Conservation (phyloP, 2,329 filamentous ascomycete species). For the Pyrenophora graminea region DNA sequence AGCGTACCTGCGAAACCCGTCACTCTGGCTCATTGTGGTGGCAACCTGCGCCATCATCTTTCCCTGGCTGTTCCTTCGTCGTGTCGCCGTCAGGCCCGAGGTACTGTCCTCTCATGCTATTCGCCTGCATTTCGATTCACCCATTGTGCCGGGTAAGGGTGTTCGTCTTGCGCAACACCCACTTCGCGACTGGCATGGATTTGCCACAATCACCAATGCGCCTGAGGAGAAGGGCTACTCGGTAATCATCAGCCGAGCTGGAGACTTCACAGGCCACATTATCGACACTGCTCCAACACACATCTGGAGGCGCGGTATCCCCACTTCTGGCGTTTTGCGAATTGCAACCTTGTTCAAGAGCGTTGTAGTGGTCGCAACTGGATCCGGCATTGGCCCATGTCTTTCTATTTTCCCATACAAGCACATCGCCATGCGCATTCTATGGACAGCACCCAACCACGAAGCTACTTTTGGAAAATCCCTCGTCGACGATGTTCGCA, state of each 20-base stretch:
- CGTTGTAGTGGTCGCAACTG: slow-evolving; percentile 45
- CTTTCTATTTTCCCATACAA: slow-evolving; percentile 57
- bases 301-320: slow-evolving; percentile 46
- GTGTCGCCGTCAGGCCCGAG: slow-evolving; percentile 68
- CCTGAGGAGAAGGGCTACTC: slow-evolving; percentile 36
- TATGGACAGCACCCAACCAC: slow-evolving; percentile 72
- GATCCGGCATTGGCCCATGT: slow-evolving; percentile 49
- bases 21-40: slow-evolving; percentile 70
- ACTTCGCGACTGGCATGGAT: slow-evolving; percentile 46
- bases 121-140: slow-evolving; percentile 61
- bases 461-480: slow-evolving; percentile 66
- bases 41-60: slow-evolving; percentile 71
- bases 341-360: slow-evolving; percentile 45
- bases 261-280: slow-evolving; percentile 45
- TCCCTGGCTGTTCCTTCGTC: slow-evolving; percentile 75
- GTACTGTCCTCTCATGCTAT: slow-evolving; percentile 74
- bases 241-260: slow-evolving; percentile 45
- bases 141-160: slow-evolving; percentile 38
- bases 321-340: slow-evolving; percentile 43
- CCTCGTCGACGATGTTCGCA: slow-evolving; percentile 62
- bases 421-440: slow-evolving; percentile 61
- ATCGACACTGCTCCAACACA: slow-evolving; percentile 39
- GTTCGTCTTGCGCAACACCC: slow-evolving; percentile 40
- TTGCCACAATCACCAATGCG: slow-evolving; percentile 46
- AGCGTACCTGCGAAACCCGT: slow-evolving; percentile 32